Evolutionary conservation across 805 yeast species (phyloP).

Genomic region (Scheffersomyces amazonensis): DNA sequence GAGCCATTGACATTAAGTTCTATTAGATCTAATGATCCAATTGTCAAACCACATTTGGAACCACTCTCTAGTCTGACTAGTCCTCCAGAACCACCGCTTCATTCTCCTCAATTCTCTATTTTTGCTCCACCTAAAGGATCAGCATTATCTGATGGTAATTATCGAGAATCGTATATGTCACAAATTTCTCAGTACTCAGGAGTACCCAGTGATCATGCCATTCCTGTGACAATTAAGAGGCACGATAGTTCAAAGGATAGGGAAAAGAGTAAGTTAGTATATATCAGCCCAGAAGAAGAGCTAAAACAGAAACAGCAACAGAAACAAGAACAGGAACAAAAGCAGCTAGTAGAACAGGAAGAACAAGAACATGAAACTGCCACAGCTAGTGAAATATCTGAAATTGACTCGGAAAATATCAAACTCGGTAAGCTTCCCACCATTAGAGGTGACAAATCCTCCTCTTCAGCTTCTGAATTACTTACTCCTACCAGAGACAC

Average conservation of each 20-base stretch:
- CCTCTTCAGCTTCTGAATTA: neutral
- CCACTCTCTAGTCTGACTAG: neutral
- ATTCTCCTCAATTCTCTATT: too few relatives aligned
- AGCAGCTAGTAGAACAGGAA: neutral
- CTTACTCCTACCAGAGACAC: constrained; percentile 1
- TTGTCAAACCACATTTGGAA: neutral
- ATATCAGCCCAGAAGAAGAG: neutral
- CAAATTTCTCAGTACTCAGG: constrained; percentile 21
- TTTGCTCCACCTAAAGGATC: too few relatives aligned
- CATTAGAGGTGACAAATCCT: neutral
- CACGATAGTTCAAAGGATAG: constrained; percentile 4
- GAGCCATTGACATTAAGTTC: neutral
- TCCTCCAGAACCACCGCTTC: too few relatives aligned
- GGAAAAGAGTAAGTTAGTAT: constrained; percentile 1
- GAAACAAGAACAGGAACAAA: neutral
- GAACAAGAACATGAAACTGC: too few relatives aligned
- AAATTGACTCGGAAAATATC: constrained; percentile 4
- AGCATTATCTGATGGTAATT: too few relatives aligned
- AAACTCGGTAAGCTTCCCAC: constrained; percentile 12
- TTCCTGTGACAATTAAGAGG: constrained; percentile 4
- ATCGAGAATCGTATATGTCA: constrained; percentile 17
- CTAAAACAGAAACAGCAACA: too few relatives aligned
- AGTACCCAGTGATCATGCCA: constrained; percentile 13
- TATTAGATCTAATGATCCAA: neutral
- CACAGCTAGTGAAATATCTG: neutral